Evolutionary conservation across 2,329 filamentous ascomycete genomes (phyloP), one percentile per base, ranked within the genome.

Genomic region (Fusarium euwallaceae): DNA sequence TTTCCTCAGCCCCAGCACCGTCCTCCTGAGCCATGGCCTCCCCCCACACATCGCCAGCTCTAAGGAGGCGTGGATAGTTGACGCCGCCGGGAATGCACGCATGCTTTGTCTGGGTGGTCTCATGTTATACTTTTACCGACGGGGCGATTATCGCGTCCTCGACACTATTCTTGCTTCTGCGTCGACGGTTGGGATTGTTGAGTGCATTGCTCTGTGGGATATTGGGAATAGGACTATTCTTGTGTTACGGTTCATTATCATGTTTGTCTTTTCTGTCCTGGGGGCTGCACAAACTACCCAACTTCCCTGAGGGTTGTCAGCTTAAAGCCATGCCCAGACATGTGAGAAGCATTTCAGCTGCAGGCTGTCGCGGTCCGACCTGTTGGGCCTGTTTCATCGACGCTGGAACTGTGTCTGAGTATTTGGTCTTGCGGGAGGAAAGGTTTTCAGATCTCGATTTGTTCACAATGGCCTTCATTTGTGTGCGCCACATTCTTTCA

Each of bases 401-500:
- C 9, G 16, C 24, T 53, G 16, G 24, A 51, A 51, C 45, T n/a
- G 22, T 51, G 48, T 53, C 48, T 53, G 16, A 29, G 48, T 4
- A 20, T 20, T 14, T 34, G 7, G 51, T 20, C 51, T 55, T 17
- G 5, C 24, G 8, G 27, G 51, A 55, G 17, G 51, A 14, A 34
- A 12, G 6, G 27, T 20, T 20, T 32, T 32, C 4, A 14, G 51
- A 20, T 55, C 51, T 55, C 11, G 27, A 29, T 55, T 20, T 53
- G 6, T 6, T 32, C 51, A 34, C 17, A 34, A 32, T 55, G 27
- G 27, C 11, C 10, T n/a, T 6, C n/a, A 24, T 37, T 24, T 37
- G 34, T 51, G 45, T 17, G 39, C 10, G 22, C 63, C 55, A 59
- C 71, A 74, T 73, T 74, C 68, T 60, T 74, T 2, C 10, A 20